These are phyloP conservation scores for Paraurostyla sp. DNA, from an alignment of 73 alveolate species.

Conservation along the genomic window DNA sequence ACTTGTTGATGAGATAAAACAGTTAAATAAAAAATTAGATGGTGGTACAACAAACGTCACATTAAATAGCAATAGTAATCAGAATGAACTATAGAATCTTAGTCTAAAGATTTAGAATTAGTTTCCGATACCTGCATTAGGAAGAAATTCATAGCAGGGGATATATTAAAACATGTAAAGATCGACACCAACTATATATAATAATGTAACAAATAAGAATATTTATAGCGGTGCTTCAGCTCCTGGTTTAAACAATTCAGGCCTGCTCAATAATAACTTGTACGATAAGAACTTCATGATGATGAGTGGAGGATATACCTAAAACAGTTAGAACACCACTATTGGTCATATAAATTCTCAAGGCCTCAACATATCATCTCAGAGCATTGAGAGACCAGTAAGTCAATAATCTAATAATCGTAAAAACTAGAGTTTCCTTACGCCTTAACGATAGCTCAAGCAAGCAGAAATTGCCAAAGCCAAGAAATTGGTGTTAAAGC, in stretches of 20 bases:
- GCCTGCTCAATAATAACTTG: not conserved
- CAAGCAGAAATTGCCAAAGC: slow-evolving; percentile 23
- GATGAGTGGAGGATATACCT: not conserved
- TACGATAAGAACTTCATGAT: slow-evolving; percentile 3
- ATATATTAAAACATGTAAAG: slow-evolving; percentile 33
- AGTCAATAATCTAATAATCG: slow-evolving; percentile 44
- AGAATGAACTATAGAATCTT: not conserved
- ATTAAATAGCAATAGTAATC: not conserved
- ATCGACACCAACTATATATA: slow-evolving; percentile 25
- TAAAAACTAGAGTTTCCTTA: slow-evolving; percentile 11
- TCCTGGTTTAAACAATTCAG: slow-evolving; percentile 1
- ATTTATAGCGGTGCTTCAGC: not conserved
- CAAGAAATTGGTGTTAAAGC: slow-evolving; percentile 32
- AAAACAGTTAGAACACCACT: not conserved
- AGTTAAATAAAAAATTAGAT: slow-evolving; percentile 16
- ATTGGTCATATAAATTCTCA: not conserved
- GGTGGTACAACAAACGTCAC: not conserved
- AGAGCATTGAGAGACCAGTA: slow-evolving; percentile 41
- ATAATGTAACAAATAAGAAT: not conserved
- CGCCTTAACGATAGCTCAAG: slow-evolving; percentile 16
- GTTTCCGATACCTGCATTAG: slow-evolving; percentile 6
- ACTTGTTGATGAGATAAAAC: slow-evolving; percentile 48
- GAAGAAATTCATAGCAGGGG: slow-evolving; percentile 55
- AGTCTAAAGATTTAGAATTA: not conserved
- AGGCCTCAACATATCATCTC: slow-evolving; percentile 16